Base-by-base conservation (phyloP, 2,329 filamentous ascomycete species). In the Ceratocystiopsis minuta region DNA sequence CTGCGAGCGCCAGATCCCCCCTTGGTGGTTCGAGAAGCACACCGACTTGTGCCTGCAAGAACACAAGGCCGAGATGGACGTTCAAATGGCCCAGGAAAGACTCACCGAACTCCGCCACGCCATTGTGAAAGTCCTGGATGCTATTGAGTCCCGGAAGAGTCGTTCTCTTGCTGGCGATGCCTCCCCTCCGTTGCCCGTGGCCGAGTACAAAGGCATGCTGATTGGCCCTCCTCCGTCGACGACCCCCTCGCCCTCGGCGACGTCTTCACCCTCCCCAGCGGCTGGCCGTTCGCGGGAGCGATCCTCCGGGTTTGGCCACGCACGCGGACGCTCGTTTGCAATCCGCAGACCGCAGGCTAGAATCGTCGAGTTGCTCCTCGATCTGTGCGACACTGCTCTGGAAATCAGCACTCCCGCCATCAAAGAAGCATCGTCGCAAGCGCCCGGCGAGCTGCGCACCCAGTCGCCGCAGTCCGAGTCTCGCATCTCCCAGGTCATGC, bases 1-100 rank as follows among this genome's bases (percentile, higher is more conserved):
- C 43, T 98, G 90, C 58, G 90, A 98, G 57, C 83, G 90, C 42
- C 85, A 95, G 48, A 96, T 98, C 46, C 85, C 85, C 5, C 86
- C 88, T 0, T 98, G 90, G 90, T 98, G 90, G 92, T 98, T 98
- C 52, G 90, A 98, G 61, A 98, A 96, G 59, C 90, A 98, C 57
- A 94, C 88, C 2, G 92, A 98, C 53, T 65, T 96, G 16, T 98
- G 90, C 55, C 67, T 95, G 43, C 87, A 96, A 56, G 90, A 98
- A 57, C 90, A 98, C 55, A 79, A 82, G 40, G 88, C 90, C 0
- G 90, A 98, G 57, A 92, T 95, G 83, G 88, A 96, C 52, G 86
- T 98, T 4, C 88, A 98, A 56, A 80, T 96, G 67, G 77, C 87
- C 6, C 90, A 98, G 54, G 90, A 98, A 55, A 85, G 75, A 47